Conservation (phyloP, 2,329 filamentous ascomycete species). For the Calonectria hawksworthii region DNA sequence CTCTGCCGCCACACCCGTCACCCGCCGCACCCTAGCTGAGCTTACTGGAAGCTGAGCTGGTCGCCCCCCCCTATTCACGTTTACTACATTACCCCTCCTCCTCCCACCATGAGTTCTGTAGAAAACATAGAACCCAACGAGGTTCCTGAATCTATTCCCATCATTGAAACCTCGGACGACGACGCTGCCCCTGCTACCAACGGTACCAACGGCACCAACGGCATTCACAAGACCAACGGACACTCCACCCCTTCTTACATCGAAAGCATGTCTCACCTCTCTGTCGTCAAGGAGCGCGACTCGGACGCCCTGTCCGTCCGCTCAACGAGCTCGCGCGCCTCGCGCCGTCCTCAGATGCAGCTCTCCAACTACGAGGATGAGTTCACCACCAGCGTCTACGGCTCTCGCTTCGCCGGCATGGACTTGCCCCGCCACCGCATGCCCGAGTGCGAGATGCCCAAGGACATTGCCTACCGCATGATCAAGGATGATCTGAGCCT, state of each 20-base stretch:
- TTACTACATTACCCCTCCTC: constrained; percentile 29
- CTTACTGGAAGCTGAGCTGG: neutral
- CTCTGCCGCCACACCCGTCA: constrained; percentile 27
- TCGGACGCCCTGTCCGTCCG: constrained; percentile 47
- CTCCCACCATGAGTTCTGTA: constrained; percentile 42
- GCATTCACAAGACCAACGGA: constrained; percentile 45
- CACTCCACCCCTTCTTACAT: constrained; percentile 39
- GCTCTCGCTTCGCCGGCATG: constrained; percentile 83
- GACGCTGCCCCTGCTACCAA: constrained; percentile 44
- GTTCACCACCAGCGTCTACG: constrained; percentile 87
- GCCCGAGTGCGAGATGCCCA: constrained; percentile 91
- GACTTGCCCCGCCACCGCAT: constrained; percentile 89
- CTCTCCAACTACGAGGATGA: constrained; percentile 67
- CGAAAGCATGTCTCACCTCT: constrained; percentile 66
- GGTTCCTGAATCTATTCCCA: constrained; percentile 44
- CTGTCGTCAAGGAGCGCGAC: constrained; percentile 52
- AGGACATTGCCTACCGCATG: constrained; percentile 94
- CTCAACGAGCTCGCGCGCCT: constrained; percentile 42
- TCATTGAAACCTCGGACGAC: constrained; percentile 51
- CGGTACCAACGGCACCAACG: constrained; percentile 49
- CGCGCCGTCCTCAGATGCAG: constrained; percentile 55
- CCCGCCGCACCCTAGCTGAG: constrained; percentile 21
- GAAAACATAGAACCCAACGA: constrained; percentile 37
- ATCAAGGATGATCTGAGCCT: constrained; percentile 95
- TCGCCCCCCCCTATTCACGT: constrained; percentile 2